Evolutionary conservation across 1,139 yeast species (phyloP), one percentile per base, ranked within the genome.

Genomic region (Yamadazyma oceani): DNA sequence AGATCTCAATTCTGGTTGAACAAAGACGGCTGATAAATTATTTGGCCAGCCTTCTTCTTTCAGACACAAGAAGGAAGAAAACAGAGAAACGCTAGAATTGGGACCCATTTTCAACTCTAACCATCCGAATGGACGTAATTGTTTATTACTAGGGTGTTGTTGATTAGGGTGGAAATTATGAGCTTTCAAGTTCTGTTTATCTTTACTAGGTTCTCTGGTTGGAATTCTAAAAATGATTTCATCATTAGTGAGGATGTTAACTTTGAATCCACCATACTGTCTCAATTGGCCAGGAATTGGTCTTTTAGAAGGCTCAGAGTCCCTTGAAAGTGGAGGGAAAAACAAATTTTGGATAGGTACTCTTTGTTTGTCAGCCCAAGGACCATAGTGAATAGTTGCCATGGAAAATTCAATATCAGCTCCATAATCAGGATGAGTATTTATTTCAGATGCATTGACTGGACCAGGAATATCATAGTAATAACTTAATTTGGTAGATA

Each of bases 361-460:
- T 16, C 96, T 58, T 57, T 92, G 95, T 32, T 90, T 77, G 43
- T 90, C 95, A 0, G 97, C 85, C 97, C 97, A 90, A 0, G 98
- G 95, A 0, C 98, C 98, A 53, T 87, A 90, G 48, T 84, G 84
- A 1, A 88, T 65, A 0, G 87, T 82, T 0, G 90, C 82, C 43
- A 76, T 73, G 1, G 75, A 71, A 4, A 88, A 51, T 14, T 68
- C 70, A 13, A 89, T 40, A 40, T 84, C 84, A 5, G 82, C 53
- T 0, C 90, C 92, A 55, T 76, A 77, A 41, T 74, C 77, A 0
- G 97, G 96, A 15, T 42, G 34, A 6, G 36, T 25, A 23, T 38
- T 26, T n/a, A 34, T 22, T 5, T 30, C 36, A 11, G 24, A 51
- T 2, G 57, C 45, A 28, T 62, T 35, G 4, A 78, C 82, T 17